These are phyloP conservation scores for Reutealis trisperma DNA, from an alignment of 345 rosid species.

Conservation along the genomic window DNA sequence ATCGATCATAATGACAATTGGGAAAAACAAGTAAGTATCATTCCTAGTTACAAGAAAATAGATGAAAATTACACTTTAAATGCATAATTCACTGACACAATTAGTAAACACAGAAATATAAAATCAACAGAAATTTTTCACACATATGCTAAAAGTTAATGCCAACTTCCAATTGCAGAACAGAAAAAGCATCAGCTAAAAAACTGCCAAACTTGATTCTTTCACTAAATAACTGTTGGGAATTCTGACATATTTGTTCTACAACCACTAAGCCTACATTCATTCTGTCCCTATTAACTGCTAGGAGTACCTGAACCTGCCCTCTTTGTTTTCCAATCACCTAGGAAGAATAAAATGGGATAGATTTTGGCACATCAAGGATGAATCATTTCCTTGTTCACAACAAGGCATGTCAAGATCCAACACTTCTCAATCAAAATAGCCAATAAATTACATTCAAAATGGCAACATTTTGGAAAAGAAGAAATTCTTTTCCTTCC, in stretches of 20 bases:
- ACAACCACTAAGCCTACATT: not conserved
- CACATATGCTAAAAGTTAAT: not conserved
- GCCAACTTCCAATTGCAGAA: not conserved
- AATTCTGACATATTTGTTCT: not conserved
- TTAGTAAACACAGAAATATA: not conserved
- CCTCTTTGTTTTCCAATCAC: not conserved
- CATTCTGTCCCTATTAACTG: not conserved
- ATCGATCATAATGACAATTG: slow-evolving; percentile 11
- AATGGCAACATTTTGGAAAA: too few species aligned
- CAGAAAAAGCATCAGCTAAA: not conserved
- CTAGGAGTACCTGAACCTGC: not conserved
- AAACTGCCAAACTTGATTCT: not conserved
- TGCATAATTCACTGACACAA: not conserved
- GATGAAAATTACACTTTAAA: not conserved
- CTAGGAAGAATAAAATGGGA: not conserved
- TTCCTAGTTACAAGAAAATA: not conserved
- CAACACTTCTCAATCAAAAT: not conserved
- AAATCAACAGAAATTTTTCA: not conserved
- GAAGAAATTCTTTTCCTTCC: not conserved
- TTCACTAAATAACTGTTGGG: not conserved
- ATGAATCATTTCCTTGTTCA: not conserved
- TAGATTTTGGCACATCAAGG: not conserved
- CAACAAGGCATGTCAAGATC: not conserved
- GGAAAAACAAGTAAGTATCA: slow-evolving; percentile 4
- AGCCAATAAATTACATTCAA: not conserved